Percentiles rank a stretch among this genome's conserved stretches.
Evolutionary conservation across 208 protist species (phyloP).

Genomic region (Trypanosoma mega): DNA sequence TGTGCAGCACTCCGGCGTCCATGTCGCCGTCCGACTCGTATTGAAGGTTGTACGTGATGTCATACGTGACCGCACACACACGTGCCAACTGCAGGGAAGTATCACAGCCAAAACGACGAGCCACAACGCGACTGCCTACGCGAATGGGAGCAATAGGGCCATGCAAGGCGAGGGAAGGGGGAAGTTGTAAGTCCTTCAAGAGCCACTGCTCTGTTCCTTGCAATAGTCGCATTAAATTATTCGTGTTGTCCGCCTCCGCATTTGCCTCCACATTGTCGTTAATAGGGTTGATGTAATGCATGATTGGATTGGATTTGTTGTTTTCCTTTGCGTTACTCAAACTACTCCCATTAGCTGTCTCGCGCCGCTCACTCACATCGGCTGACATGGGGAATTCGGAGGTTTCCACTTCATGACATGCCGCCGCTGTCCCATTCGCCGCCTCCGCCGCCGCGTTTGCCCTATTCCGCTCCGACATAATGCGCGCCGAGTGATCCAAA

Average conservation of each 20-base stretch:
- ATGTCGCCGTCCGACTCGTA: conserved; percentile 58
- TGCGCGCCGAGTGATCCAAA: too few relatives aligned
- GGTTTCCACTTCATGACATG: too few relatives aligned
- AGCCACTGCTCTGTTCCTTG: conserved; percentile 28
- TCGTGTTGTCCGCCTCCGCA: neutral
- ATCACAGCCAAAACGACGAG: conserved; percentile 47
- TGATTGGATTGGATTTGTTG: neutral
- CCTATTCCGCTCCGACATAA: too few relatives aligned
- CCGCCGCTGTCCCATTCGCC: too few relatives aligned
- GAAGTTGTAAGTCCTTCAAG: conserved; percentile 44
- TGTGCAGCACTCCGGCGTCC: conserved; percentile 61
- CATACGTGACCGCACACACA: conserved; percentile 51
- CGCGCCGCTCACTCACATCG: too few relatives aligned
- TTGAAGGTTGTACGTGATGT: conserved; percentile 54
- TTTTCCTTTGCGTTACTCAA: too few relatives aligned
- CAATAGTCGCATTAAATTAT: conserved; percentile 2
- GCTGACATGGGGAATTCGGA: too few relatives aligned
- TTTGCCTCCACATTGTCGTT: neutral
- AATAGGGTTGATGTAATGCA: too few relatives aligned
- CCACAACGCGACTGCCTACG: conserved; percentile 52
- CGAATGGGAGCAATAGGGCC: conserved; percentile 43
- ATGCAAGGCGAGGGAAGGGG: conserved; percentile 45
- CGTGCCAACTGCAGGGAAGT: conserved; percentile 38
- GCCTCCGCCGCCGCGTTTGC: too few relatives aligned
- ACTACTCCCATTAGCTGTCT: too few relatives aligned